A percentile compares a stretch with the other conserved stretches of the same genome.
Evolutionary conservation across 2,329 filamentous ascomycete genomes (phyloP).

Genomic region (Coniochaeta prunicola): DNA sequence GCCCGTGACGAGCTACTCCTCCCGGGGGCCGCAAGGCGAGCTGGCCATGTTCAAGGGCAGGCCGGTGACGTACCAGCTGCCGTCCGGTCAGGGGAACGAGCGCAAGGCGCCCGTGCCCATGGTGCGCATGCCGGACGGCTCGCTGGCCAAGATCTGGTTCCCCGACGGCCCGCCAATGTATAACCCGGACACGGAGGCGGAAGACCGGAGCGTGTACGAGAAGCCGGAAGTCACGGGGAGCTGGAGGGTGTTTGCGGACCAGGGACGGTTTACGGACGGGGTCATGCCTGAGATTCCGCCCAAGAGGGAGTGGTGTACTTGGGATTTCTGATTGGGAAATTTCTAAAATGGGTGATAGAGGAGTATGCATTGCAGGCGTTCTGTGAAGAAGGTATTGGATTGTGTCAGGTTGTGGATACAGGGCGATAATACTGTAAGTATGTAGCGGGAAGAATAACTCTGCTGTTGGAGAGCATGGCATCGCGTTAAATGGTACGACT

Average conservation of each 20-base stretch:
- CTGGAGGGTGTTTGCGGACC: slow-evolving; percentile 53
- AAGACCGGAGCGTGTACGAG: slow-evolving; percentile 43
- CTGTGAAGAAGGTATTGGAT: not conserved
- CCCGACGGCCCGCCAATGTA: slow-evolving; percentile 61
- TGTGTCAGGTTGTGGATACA: not conserved
- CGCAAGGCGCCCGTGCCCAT: slow-evolving; percentile 29
- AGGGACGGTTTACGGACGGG: slow-evolving; percentile 62
- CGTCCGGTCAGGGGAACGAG: slow-evolving; percentile 34
- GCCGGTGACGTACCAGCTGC: slow-evolving; percentile 20
- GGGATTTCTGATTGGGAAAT: too few species aligned
- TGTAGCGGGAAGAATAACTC: not conserved
- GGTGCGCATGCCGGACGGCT: slow-evolving; percentile 43
- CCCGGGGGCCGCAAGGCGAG: slow-evolving; percentile 13
- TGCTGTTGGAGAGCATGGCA: not conserved
- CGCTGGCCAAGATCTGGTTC: slow-evolving; percentile 63
- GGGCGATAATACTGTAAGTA: not conserved
- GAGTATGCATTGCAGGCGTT: not conserved
- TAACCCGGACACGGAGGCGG: slow-evolving; percentile 55
- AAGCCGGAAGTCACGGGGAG: slow-evolving; percentile 29
- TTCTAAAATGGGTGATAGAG: not conserved
- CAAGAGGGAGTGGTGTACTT: slow-evolving; percentile 65
- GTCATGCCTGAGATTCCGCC: slow-evolving; percentile 73
- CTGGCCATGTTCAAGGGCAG: slow-evolving; percentile 24
- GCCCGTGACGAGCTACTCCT: slow-evolving; percentile 18
- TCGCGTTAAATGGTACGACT: not conserved